Conservation (phyloP, 768 basidiomycete genomes). For the Serpula lacrymans region DNA sequence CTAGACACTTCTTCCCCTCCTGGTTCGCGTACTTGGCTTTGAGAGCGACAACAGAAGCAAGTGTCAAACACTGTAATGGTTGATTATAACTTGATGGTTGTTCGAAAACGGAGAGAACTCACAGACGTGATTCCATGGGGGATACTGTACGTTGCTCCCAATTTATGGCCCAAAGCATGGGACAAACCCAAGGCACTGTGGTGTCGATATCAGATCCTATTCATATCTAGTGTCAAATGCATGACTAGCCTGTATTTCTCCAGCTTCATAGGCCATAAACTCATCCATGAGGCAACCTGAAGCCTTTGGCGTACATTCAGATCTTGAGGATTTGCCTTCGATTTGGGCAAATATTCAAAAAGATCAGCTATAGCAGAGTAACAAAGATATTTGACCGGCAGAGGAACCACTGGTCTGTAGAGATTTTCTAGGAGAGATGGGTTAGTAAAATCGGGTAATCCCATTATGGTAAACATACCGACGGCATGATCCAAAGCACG, state of each 20-base stretch:
- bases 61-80: slow-evolving; percentile 58
- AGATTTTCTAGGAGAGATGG: slow-evolving; percentile 47
- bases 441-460: neutral
- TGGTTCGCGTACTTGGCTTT: slow-evolving; percentile 54
- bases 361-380: slow-evolving; percentile 68
- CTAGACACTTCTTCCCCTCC: slow-evolving; percentile 62
- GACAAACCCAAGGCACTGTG: slow-evolving; percentile 67
- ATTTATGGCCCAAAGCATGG: slow-evolving; percentile 69
- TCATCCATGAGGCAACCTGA: slow-evolving; percentile 79
- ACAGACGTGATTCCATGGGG: slow-evolving; percentile 86
- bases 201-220: neutral
- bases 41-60: slow-evolving; percentile 58
- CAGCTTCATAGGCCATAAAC: slow-evolving; percentile 61
- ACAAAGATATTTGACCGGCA: slow-evolving; percentile 61
- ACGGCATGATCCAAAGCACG: slow-evolving; percentile 79
- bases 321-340: slow-evolving; percentile 55
- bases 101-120: slow-evolving; percentile 17
- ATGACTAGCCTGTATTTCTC: slow-evolving; percentile 41
- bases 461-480: slow-evolving; percentile 35
- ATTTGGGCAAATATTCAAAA: slow-evolving; percentile 68
- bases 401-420: slow-evolving; percentile 52
- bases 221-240: neutral
- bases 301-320: slow-evolving; percentile 64
- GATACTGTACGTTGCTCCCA: slow-evolving; percentile 71
- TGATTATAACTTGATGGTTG: slow-evolving; percentile 2